Percentiles rank a stretch among this genome's conserved stretches.
Conservation (phyloP, 495 filamentous ascomycete species). For the Glonium stellatum region DNA sequence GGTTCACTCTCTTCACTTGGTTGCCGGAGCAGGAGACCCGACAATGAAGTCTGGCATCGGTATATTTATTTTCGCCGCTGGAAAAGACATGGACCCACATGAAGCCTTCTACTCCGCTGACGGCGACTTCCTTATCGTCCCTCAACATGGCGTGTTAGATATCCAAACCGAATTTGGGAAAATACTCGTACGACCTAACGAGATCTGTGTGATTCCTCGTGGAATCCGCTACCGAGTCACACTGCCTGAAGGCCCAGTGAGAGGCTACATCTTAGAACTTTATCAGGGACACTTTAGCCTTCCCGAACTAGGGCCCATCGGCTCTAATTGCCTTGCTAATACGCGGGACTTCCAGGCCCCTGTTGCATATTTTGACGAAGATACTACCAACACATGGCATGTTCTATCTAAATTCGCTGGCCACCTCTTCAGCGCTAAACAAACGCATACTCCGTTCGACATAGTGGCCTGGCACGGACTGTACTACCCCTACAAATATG, state of each 20-base stretch:
- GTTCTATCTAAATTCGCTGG: conserved; percentile 75
- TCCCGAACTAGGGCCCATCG: conserved; percentile 84
- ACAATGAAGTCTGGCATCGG: conserved; percentile 74
- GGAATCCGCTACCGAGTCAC: conserved; percentile 74
- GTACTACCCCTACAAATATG: conserved; percentile 85
- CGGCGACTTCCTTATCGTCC: conserved; percentile 80
- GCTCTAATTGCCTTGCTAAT: conserved; percentile 81
- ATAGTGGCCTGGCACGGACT: conserved; percentile 76
- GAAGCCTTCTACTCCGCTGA: conserved; percentile 85
- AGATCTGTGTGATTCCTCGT: conserved; percentile 82
- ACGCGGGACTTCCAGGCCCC: conserved; percentile 83
- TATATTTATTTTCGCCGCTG: conserved; percentile 75
- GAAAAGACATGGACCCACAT: conserved; percentile 64
- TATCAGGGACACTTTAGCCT: conserved; percentile 80
- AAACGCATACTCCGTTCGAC: conserved; percentile 72
- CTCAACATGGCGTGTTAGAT: conserved; percentile 75
- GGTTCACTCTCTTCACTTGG: conserved; percentile 65
- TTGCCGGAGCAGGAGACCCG: conserved; percentile 78
- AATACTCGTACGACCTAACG: conserved; percentile 77
- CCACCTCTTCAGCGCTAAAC: conserved; percentile 64
- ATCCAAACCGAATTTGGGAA: conserved; percentile 80
- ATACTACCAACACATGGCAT: conserved; percentile 45
- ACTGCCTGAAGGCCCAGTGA: conserved; percentile 55
- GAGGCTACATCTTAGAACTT: conserved; percentile 82
- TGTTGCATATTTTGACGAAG: conserved; percentile 66